phyloP scores from a whole-genome alignment of 2,329 filamentous ascomycete species.

The Fusarium sp. region DNA sequence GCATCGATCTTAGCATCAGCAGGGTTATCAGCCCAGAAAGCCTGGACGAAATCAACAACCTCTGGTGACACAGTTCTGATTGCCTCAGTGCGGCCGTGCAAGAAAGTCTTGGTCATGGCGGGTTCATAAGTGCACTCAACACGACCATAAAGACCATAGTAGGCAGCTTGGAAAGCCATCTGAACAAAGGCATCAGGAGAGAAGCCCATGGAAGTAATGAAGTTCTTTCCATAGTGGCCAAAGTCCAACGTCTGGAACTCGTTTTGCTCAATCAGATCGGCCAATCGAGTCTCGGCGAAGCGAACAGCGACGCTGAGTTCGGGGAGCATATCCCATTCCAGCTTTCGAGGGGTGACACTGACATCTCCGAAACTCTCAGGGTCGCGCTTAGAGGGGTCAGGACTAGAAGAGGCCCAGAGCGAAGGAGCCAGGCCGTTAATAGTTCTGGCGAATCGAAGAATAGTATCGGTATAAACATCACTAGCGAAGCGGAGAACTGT shows the following conservation, averaged over 20 bases:
- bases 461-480: constrained; percentile 97
- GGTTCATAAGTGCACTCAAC: constrained; percentile 97
- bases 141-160: constrained; percentile 94
- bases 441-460: constrained; percentile 91
- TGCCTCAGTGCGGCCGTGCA: constrained; percentile 94
- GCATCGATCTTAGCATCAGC: constrained; percentile 86
- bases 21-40: constrained; percentile 94
- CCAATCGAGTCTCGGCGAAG: constrained; percentile 93
- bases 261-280: constrained; percentile 95
- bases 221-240: constrained; percentile 90
- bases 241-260: constrained; percentile 96
- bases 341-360: constrained; percentile 91
- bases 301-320: constrained; percentile 91
- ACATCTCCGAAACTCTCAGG: constrained; percentile 93
- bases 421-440: constrained; percentile 95
- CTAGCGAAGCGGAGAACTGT: constrained; percentile 96
- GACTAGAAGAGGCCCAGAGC: constrained; percentile 89
- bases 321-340: constrained; percentile 97
- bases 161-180: constrained; percentile 98
- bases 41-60: constrained; percentile 87
- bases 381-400: constrained; percentile 92
- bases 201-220: constrained; percentile 96
- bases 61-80: constrained; percentile 87
- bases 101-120: constrained; percentile 95
- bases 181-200: constrained; percentile 98